Evolutionary conservation across 148 eudicot genomes (phyloP).

Genomic region (Heliosperma pusillum): DNA sequence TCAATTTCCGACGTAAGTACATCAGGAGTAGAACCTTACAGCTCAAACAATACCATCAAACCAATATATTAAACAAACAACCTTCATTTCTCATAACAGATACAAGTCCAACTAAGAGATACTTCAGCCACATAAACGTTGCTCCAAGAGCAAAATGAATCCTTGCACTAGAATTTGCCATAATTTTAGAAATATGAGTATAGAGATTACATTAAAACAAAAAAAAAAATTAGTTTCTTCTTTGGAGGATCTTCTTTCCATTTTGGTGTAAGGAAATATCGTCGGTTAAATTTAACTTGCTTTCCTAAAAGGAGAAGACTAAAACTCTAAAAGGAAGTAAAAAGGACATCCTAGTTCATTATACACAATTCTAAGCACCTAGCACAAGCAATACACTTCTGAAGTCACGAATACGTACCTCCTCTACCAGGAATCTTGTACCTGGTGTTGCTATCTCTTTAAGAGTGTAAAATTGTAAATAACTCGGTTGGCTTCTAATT

Average conservation of each 20-base stretch:
- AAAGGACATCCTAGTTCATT: background rate
- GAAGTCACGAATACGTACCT: background rate
- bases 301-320: background rate
- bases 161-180: background rate
- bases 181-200: background rate
- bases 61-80: background rate
- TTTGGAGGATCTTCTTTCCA: background rate
- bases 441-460: background rate
- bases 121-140: background rate
- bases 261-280: background rate
- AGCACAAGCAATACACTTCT: background rate
- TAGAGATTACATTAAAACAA: background rate
- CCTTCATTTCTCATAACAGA: background rate
- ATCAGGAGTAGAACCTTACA: background rate
- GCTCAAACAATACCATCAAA: background rate
- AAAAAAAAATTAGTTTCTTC: background rate
- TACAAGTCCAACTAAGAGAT: background rate
- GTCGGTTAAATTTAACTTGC: background rate
- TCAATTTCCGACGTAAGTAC: background rate
- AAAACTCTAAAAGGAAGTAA: background rate
- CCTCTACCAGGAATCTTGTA: background rate
- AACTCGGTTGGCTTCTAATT: background rate
- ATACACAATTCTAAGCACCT: background rate
- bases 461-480: background rate
- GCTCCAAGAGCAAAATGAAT: background rate